Conservation (phyloP, 108 stramenopile species). For the Skeletonema tropicum region DNA sequence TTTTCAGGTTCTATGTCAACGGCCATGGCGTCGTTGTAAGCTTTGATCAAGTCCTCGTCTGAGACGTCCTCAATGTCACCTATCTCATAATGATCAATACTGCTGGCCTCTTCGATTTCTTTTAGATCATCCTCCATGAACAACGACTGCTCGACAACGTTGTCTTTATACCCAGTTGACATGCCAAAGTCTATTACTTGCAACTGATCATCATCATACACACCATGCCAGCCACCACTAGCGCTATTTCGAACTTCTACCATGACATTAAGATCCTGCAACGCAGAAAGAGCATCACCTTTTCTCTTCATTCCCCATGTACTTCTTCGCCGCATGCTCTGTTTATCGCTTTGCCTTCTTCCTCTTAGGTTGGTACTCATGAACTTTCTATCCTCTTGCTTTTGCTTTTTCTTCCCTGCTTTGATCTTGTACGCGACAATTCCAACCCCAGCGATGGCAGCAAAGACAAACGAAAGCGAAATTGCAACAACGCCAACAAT, state of each 20-base stretch:
- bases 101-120: conserved; percentile 41
- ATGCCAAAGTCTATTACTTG: conserved; percentile 42
- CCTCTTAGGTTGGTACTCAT: conserved; percentile 22
- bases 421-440: conserved; percentile 14
- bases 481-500: conserved; percentile 23
- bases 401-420: conserved; percentile 16
- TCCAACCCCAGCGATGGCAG: conserved; percentile 4
- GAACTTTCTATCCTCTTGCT: conserved; percentile 9
- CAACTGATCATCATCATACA: conserved; percentile 33
- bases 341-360: neutral
- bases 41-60: conserved; percentile 50
- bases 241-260: conserved; percentile 48
- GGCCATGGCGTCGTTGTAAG: conserved; percentile 51
- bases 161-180: conserved; percentile 13
- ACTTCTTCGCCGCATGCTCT: conserved; percentile 6
- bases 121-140: conserved; percentile 54
- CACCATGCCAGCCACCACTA: conserved; percentile 44
- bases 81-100: conserved; percentile 27
- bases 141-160: conserved; percentile 40
- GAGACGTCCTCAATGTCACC: conserved; percentile 45
- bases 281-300: conserved; percentile 5
- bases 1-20: conserved; percentile 32
- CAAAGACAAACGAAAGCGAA: conserved; percentile 16
- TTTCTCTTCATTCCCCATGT: conserved; percentile 19
- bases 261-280: conserved; percentile 17